Percentiles rank a stretch among this genome's conserved stretches.
phyloP scores from a whole-genome alignment of 2,329 filamentous ascomycete species.

The Colletotrichum liriopes region DNA sequence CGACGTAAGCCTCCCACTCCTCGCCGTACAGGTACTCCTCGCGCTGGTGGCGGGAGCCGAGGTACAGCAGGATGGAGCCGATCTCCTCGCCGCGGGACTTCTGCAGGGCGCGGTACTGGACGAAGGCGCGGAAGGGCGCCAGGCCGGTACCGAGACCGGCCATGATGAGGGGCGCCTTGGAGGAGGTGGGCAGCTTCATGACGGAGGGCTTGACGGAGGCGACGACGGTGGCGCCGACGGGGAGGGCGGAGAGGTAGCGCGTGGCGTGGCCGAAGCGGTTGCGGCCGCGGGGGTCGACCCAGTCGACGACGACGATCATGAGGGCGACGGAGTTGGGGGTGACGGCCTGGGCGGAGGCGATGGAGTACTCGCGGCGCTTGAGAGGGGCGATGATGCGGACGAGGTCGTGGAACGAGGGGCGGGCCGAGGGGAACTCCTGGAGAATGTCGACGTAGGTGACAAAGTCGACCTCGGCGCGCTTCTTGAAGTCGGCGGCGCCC shows the following conservation, averaged over 20 bases:
- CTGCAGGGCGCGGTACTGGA: conserved; percentile 98
- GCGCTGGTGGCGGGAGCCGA: conserved; percentile 96
- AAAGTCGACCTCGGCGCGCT: conserved; percentile 90
- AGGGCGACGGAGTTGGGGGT: conserved; percentile 91
- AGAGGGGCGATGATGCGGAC: conserved; percentile 89
- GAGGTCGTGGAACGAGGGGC: conserved; percentile 90
- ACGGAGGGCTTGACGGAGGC: conserved; percentile 98
- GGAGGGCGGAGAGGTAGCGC: conserved; percentile 85
- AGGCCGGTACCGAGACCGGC: conserved; percentile 98
- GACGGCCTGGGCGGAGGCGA: conserved; percentile 96
- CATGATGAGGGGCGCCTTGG: conserved; percentile 97
- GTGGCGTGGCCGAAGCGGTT: conserved; percentile 95
- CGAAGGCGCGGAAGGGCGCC: conserved; percentile 98
- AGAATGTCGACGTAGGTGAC: conserved; percentile 93
- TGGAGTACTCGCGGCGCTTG: conserved; percentile 99
- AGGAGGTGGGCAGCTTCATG: conserved; percentile 94
- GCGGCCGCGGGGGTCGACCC: conserved; percentile 90
- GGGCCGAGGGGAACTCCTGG: conserved; percentile 90
- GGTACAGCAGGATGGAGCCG: conserved; percentile 93
- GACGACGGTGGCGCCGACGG: conserved; percentile 83
- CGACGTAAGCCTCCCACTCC: conserved; percentile 98
- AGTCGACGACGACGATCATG: conserved; percentile 97
- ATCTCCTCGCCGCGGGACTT: conserved; percentile 98
- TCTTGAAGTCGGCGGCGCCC: conserved; percentile 92
- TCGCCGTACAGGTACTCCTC: conserved; percentile 99